A percentile compares a stretch with the other conserved stretches of the same genome.
Conservation (phyloP, 176 grass and related monocot species). For the Dactylis glomerata region DNA sequence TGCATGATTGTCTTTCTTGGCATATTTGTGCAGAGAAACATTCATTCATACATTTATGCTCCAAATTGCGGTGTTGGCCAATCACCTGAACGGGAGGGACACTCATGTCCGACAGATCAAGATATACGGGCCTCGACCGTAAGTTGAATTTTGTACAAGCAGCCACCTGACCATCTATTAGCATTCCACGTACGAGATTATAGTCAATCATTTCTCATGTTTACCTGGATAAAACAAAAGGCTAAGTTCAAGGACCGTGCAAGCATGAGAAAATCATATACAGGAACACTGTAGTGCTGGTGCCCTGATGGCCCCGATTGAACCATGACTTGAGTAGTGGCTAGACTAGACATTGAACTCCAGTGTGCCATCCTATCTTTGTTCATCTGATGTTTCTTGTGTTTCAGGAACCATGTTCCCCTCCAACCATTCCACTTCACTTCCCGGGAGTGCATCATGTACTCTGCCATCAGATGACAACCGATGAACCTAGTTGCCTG, state of each 20-base stretch:
- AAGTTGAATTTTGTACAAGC: conserved; percentile 38
- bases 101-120: conserved; percentile 90
- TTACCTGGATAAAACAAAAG: background rate
- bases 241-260: background rate
- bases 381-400: background rate
- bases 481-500: background rate
- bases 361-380: background rate
- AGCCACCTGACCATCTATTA: background rate
- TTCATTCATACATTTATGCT: conserved; percentile 96
- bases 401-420: conserved; percentile 49
- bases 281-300: background rate
- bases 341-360: background rate
- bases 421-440: conserved; percentile 83
- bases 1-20: conserved; percentile 20
- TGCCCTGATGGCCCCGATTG: background rate
- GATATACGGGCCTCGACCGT: conserved; percentile 86
- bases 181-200: background rate
- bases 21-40: conserved; percentile 62
- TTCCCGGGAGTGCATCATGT: conserved; percentile 81
- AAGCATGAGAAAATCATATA: background rate
- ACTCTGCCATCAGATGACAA: conserved; percentile 64
- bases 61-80: conserved; percentile 77
- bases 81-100: conserved; percentile 93
- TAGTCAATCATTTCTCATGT: too few species aligned
- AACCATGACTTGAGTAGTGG: background rate